Evolutionary conservation across 768 basidiomycete genomes (phyloP).

Genomic region (Mycena rosella): DNA sequence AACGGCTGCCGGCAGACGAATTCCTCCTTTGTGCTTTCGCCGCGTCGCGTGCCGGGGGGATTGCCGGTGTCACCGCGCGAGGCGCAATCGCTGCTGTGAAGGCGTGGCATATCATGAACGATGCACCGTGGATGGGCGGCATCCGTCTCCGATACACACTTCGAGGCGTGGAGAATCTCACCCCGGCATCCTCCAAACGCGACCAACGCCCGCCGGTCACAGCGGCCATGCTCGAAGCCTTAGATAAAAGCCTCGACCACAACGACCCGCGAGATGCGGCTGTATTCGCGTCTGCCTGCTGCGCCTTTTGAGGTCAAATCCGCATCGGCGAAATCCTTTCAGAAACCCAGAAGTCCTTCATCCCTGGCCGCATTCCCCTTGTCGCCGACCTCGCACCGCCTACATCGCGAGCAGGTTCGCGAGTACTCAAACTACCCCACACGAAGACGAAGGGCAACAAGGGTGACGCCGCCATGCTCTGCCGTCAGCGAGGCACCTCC

Average conservation of each 20-base stretch:
- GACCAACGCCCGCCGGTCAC: conserved; percentile 22
- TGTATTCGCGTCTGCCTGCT: conserved; percentile 26
- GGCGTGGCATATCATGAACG: conserved; percentile 38
- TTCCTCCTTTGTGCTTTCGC: conserved; percentile 31
- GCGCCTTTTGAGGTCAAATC: conserved; percentile 33
- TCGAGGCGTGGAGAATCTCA: conserved; percentile 16
- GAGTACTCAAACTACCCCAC: background rate
- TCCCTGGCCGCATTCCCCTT: background rate
- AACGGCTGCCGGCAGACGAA: conserved; percentile 20
- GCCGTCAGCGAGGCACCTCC: background rate
- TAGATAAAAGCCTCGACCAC: conserved; percentile 20
- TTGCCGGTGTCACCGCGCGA: background rate
- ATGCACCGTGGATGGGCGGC: conserved; percentile 12
- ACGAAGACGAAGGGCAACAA: conserved; percentile 1
- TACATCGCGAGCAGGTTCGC: background rate
- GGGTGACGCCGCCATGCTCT: conserved; percentile 1
- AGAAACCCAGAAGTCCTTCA: background rate
- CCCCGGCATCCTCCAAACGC: conserved; percentile 5
- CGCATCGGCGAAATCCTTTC: conserved; percentile 35
- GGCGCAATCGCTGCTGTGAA: conserved; percentile 11
- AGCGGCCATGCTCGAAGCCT: background rate
- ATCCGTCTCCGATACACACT: conserved; percentile 22
- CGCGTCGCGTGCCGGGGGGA: background rate
- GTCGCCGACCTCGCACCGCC: conserved; percentile 1
- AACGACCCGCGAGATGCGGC: conserved; percentile 22